Evolutionary conservation across 306 rosid species (phyloP).

Genomic region (Vigna nakashimae): DNA sequence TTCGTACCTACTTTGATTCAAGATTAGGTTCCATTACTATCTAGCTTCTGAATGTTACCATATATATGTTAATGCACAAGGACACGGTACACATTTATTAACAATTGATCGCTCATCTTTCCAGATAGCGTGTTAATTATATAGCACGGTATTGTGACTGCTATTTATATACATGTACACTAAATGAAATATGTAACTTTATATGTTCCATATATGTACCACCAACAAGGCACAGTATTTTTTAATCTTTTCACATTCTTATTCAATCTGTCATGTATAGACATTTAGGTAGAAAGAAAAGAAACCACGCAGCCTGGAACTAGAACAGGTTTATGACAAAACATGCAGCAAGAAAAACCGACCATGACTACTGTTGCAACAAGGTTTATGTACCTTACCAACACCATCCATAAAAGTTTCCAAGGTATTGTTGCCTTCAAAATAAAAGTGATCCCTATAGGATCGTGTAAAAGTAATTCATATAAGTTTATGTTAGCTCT

Average conservation of each 20-base stretch:
- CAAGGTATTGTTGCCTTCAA: background rate
- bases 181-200: background rate
- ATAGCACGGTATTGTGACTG: background rate
- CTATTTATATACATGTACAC: background rate
- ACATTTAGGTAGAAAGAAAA: slow-evolving; percentile 4
- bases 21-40: background rate
- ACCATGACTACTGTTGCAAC: background rate
- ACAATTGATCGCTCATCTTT: background rate
- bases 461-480: background rate
- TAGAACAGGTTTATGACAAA: slow-evolving; percentile 34
- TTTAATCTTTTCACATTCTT: background rate
- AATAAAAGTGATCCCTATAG: background rate
- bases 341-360: slow-evolving; percentile 11
- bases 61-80: slow-evolving; percentile 21
- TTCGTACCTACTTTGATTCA: background rate
- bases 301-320: slow-evolving; percentile 2
- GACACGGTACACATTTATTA: slow-evolving; percentile 20
- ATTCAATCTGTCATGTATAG: background rate
- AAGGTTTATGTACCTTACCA: background rate
- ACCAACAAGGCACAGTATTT: background rate
- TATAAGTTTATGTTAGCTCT: slow-evolving; percentile 21
- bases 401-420: background rate
- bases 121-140: slow-evolving; percentile 18
- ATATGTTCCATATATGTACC: background rate
- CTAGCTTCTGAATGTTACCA: background rate